Evolutionary conservation across 2,329 filamentous ascomycete genomes (phyloP), one percentile per base, ranked within the genome.

Genomic region (Clonostachys rhizophaga): DNA sequence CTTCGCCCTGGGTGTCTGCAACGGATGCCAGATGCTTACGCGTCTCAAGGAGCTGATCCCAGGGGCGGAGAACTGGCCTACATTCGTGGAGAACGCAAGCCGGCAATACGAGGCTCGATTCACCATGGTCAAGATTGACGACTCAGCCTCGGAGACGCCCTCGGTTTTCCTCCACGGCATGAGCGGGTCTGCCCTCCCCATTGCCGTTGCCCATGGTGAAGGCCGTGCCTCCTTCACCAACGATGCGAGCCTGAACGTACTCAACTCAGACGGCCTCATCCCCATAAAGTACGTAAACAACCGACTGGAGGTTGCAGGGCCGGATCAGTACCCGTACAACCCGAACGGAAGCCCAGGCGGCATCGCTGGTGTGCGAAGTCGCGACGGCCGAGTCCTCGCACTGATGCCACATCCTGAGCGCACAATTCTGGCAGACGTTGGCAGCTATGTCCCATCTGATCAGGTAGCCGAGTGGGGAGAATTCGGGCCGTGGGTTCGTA

Each of bases 391-490:
- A 48, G 88, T 95, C 2, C 67, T 96, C 55, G 90, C 90, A 7
- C 81, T 96, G 71, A 96, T 96, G 91, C 91, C 91, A 51, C 91
- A 96, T 65, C 91, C 91, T 1, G 91, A 96, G 71, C 81, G 91
- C n/a, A 95, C 89, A 14, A 83, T 95, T 49, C 72, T 95, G 72
- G 83, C 82, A 48, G 88, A 89, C 49, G 84, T 91, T 50, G 83
- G 78, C 43, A 92, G 87, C 64, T 96, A 85, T 65, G 71, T 86
- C 51, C 87, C 89, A 8, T 58, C 57, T 5, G 68, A 68, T 34
- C 73, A 81, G 49, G 52, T 74, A 6, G 79, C 80, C 12, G 74
- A 84, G 51, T 91, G 87, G 87, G 89, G 87, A 30, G 86, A 91
- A 55, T 86, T 86, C 62, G 88, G 89, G 2, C 90, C 91, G 17